A percentile compares a stretch with the other conserved stretches of the same genome.
Conservation (phyloP, 805 yeast species). For the Naumovozyma baii region DNA sequence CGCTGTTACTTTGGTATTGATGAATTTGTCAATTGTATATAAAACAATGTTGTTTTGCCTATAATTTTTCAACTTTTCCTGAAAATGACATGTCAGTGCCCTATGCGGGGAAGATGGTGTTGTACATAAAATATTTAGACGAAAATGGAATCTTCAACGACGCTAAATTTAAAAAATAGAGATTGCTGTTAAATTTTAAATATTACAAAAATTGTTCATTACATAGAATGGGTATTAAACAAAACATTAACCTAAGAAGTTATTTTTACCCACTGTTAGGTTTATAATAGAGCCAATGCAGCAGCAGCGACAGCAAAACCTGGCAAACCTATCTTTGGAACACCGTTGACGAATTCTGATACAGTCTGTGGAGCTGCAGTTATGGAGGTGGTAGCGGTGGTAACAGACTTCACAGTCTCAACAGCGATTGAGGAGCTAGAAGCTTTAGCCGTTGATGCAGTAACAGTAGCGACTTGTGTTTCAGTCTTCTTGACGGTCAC, state of each 20-base stretch:
- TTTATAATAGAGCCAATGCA: slow-evolving; percentile 6
- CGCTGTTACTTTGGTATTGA: too few species aligned
- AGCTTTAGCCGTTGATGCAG: slow-evolving; percentile 5
- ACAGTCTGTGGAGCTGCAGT: slow-evolving; percentile 4
- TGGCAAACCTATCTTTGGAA: slow-evolving; percentile 5
- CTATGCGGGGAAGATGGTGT: neutral
- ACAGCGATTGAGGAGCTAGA: slow-evolving; percentile 1
- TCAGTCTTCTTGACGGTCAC: slow-evolving; percentile 1
- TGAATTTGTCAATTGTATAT: too few species aligned
- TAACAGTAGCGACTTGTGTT: neutral
- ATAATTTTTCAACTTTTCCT: too few species aligned
- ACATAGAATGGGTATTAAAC: too few species aligned
- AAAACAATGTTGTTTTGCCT: too few species aligned
- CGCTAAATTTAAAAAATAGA: neutral
- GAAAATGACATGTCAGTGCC: too few species aligned
- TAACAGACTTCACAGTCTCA: slow-evolving; percentile 3
- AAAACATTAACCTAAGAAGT: too few species aligned
- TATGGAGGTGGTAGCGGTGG: slow-evolving; percentile 6
- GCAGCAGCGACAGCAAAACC: slow-evolving; percentile 9
- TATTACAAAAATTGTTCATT: too few species aligned
- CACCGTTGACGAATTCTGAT: slow-evolving; percentile 6
- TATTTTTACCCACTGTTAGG: too few species aligned
- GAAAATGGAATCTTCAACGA: neutral
- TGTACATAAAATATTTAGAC: neutral
- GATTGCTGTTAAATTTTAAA: too few species aligned